Conservation (phyloP, 2,329 filamentous ascomycete genomes). For the Penicillium sp. region DNA sequence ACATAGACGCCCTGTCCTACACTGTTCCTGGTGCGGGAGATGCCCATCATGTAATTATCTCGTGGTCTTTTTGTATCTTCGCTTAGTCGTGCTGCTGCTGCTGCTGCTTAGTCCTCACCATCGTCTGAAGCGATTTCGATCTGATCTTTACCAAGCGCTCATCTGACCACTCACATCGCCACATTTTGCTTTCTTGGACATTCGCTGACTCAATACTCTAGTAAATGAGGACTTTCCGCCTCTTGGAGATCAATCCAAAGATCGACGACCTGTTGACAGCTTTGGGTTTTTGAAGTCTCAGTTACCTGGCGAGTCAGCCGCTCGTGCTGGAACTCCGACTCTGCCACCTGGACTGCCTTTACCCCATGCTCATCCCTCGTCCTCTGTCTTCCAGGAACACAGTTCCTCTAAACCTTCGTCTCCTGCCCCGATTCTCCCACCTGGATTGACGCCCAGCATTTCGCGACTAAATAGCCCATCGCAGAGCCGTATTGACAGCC, state of each 20-base stretch:
- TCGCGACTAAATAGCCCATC: constrained; percentile 33
- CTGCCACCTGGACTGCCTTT: constrained; percentile 45
- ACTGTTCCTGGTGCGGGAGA: constrained; percentile 29
- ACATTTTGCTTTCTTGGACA: constrained; percentile 12
- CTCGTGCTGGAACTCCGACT: constrained; percentile 41
- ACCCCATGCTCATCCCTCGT: constrained; percentile 41
- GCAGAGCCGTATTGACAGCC: constrained; percentile 24
- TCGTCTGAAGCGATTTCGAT: neutral
- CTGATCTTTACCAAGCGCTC: neutral
- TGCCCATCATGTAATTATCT: constrained; percentile 39
- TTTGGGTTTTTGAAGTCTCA: constrained; percentile 41
- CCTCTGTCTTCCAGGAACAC: constrained; percentile 35
- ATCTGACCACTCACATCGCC: constrained; percentile 12
- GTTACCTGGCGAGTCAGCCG: constrained; percentile 33
- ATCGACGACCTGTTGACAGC: constrained; percentile 35
- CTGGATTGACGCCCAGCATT: constrained; percentile 28
- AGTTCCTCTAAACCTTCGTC: constrained; percentile 33
- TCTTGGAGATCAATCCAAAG: constrained; percentile 41
- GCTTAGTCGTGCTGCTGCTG: constrained; percentile 13
- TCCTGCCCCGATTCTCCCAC: constrained; percentile 30
- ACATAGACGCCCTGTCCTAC: constrained; percentile 40
- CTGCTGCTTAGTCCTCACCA: neutral
- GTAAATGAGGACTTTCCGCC: constrained; percentile 51
- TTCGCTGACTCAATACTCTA: constrained; percentile 35
- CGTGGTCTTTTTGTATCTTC: constrained; percentile 32